phyloP scores from a whole-genome alignment of 805 yeast species.

The Kluyveromyces starmeri region DNA sequence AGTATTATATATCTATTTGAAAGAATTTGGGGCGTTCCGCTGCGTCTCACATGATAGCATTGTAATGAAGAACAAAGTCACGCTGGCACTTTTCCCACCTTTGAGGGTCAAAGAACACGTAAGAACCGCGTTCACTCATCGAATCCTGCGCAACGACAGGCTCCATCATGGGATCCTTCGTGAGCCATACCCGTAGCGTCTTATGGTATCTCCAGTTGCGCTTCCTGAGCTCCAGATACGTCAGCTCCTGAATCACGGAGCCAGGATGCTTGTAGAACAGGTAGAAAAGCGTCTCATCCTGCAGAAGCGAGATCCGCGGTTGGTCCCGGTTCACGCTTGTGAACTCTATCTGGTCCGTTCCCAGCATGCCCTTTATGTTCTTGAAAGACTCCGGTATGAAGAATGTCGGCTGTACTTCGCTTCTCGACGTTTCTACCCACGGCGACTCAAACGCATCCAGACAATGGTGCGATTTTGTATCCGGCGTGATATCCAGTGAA shows the following conservation, averaged over 20 bases:
- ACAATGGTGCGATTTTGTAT: conserved; percentile 11
- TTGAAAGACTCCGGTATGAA: conserved; percentile 50
- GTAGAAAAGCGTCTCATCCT: conserved; percentile 89
- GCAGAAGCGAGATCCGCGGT: conserved; percentile 51
- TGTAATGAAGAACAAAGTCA: conserved; percentile 53
- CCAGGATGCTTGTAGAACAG: conserved; percentile 90
- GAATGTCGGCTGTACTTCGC: conserved; percentile 83
- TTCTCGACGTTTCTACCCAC: conserved; percentile 87
- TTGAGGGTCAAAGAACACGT: conserved; percentile 90
- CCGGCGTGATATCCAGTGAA: conserved; percentile 26
- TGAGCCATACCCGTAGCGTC: conserved; percentile 91
- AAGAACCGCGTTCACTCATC: conserved; percentile 79
- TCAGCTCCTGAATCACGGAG: conserved; percentile 87
- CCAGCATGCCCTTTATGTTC: conserved; percentile 26
- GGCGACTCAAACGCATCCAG: conserved; percentile 71
- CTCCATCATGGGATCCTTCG: conserved; percentile 85
- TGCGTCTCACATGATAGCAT: conserved; percentile 46
- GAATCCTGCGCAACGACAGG: conserved; percentile 74
- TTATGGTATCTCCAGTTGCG: conserved; percentile 97
- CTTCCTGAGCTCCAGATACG: conserved; percentile 81
- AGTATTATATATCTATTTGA: too few species aligned
- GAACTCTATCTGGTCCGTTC: conserved; percentile 25
- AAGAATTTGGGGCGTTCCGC: too few species aligned
- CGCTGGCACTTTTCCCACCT: conserved; percentile 91
- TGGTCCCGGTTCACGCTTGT: conserved; percentile 29